These are phyloP conservation scores for Silene latifolia DNA, from an alignment of 148 eudicot genomes.

Conservation along the genomic window DNA sequence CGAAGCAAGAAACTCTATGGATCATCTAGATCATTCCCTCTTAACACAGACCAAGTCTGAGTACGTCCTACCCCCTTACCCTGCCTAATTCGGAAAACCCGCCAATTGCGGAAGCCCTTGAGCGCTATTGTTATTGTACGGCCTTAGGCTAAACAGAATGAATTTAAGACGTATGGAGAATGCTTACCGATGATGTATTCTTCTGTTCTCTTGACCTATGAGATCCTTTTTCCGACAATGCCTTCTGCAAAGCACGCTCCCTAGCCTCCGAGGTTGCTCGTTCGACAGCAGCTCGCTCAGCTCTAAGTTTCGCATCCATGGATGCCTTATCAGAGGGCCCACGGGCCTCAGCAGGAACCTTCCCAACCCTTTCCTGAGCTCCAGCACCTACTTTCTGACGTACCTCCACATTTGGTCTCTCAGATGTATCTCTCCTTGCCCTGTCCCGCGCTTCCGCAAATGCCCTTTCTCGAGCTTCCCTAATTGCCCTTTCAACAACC, in stretches of 20 bases:
- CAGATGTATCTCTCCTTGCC: slow-evolving; percentile 85
- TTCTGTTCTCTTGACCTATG: slow-evolving; percentile 40
- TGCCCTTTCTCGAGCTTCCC: slow-evolving; percentile 97
- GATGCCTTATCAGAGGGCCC: slow-evolving; percentile 58
- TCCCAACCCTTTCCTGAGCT: slow-evolving; percentile 56
- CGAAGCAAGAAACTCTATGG: not conserved
- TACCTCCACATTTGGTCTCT: slow-evolving; percentile 67
- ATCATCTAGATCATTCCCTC: not conserved
- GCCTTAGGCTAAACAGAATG: slow-evolving; percentile 1
- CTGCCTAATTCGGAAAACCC: not conserved
- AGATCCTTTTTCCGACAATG: slow-evolving; percentile 61
- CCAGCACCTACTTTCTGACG: slow-evolving; percentile 54
- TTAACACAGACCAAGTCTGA: not conserved
- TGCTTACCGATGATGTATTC: slow-evolving; percentile 31
- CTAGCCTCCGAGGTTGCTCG: slow-evolving; percentile 95
- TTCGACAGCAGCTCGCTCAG: slow-evolving; percentile 97
- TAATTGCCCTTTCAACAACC: slow-evolving; percentile 82
- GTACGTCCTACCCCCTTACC: not conserved
- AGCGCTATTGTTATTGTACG: not conserved
- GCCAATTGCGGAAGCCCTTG: not conserved
- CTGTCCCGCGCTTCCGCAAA: slow-evolving; percentile 79
- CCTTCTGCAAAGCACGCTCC: slow-evolving; percentile 87
- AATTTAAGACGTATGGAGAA: slow-evolving; percentile 1
- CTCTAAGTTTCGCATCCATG: slow-evolving; percentile 64
- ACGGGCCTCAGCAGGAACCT: slow-evolving; percentile 41